Evolutionary conservation across 2,329 filamentous ascomycete species (phyloP), one percentile per base, ranked within the genome.

Genomic region (Arthrobotrys entomopaga): DNA sequence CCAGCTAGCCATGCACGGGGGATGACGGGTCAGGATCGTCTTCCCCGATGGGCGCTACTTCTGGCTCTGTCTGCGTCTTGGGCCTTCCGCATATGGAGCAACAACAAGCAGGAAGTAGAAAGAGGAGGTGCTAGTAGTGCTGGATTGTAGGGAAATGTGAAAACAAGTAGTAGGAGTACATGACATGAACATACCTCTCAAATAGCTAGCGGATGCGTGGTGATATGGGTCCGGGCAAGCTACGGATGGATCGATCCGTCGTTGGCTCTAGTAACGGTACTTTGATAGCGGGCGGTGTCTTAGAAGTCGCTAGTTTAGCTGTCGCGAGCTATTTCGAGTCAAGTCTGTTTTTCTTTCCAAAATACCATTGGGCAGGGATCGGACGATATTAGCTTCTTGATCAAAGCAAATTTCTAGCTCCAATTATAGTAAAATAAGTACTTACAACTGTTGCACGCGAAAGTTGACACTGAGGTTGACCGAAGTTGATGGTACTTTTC

Each of bases 171-270:
- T 38, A 59, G 53, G 59, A 72, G 59, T 72, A 72, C 67, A 72
- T 52, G 58, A 59, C 42, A 71, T 60, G 48, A 67, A 65, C 67
- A 73, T 73, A 73, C 67, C 67, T 73, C 10, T 34, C 40, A 34
- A 60, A 65, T 40, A 64, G 59, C 58, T 46, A 64, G 50, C 54
- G 60, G 67, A 65, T 72, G 67, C 58, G 67, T 56, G 65, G 46
- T 60, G 53, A 64, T 59, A 54, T 60, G 52, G 50, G 66, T 42
- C 42, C 67, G 61, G 60, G 60, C 3, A 22, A 13, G 46, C 42
- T 72, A 61, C 60, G 54, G 67, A 65, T 73, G 54, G 67, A 48
- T 59, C 67, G 60, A 65, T 65, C 67, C 61, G 67, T 73, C 38
- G 60, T 46, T 46, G 8, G 24, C 54, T 53, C 46, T 65, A 64